A percentile compares a stretch with the other conserved stretches of the same genome.
Evolutionary conservation across 345 rosid species (phyloP).

Genomic region (Heritiera littoralis): DNA sequence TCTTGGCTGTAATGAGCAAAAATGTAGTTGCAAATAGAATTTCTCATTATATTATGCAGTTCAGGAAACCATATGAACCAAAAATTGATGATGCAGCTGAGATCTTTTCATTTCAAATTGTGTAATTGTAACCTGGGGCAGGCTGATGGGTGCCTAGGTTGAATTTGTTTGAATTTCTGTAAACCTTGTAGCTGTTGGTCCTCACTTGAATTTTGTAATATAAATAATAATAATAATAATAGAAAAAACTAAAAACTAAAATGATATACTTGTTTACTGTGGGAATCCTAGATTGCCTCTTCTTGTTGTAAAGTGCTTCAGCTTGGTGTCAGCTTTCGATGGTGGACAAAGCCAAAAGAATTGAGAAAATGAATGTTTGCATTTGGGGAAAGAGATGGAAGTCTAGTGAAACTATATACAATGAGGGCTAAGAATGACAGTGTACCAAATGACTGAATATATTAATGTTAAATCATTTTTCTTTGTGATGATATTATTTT

Average conservation of each 20-base stretch:
- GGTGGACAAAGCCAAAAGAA: neutral
- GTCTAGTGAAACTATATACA: neutral
- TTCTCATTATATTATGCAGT: neutral
- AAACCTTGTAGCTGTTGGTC: neutral
- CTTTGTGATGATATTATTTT: slow-evolving; percentile 18
- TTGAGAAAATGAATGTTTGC: neutral
- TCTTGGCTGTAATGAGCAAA: too few species aligned
- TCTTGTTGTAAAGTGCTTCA: neutral
- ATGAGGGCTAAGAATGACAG: neutral
- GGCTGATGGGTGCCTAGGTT: neutral
- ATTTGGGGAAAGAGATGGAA: slow-evolving; percentile 3
- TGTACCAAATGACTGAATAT: neutral
- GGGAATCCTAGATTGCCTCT: neutral
- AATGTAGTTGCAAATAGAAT: too few species aligned
- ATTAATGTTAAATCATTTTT: neutral
- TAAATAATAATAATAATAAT: neutral
- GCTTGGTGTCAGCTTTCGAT: neutral
- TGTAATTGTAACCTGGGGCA: neutral
- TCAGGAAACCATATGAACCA: neutral
- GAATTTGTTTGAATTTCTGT: neutral
- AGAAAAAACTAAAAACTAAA: neutral
- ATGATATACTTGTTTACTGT: neutral
- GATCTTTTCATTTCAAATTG: neutral
- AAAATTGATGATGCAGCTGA: neutral
- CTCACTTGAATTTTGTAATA: neutral